These are phyloP conservation scores for Monosporascus sp. DNA, from an alignment of 2,329 filamentous ascomycete species.

Conservation along the genomic window DNA sequence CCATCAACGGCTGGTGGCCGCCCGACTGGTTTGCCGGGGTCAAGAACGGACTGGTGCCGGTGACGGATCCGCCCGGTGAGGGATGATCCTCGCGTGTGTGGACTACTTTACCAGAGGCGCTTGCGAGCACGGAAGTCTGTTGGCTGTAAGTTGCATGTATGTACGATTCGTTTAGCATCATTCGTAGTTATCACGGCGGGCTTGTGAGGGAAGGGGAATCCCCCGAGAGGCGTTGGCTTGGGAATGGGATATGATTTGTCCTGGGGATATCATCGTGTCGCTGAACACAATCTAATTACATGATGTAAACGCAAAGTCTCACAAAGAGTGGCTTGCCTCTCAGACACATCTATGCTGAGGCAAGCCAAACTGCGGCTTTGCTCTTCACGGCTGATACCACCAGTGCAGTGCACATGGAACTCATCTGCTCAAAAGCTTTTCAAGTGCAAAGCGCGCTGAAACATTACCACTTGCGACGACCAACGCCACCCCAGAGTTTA, in stretches of 20 bases:
- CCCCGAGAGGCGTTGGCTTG: not conserved
- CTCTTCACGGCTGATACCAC: not conserved
- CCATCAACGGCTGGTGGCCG: constrained; percentile 35
- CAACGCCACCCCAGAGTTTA: constrained; percentile 17
- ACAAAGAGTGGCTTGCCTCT: not conserved
- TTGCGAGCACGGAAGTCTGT: too few species aligned
- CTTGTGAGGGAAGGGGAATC: too few species aligned
- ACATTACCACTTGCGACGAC: constrained; percentile 10
- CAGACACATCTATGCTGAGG: not conserved
- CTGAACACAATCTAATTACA: not conserved
- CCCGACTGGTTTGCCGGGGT: constrained; percentile 49
- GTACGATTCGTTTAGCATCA: too few species aligned
- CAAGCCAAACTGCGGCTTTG: not conserved
- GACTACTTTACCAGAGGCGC: too few species aligned
- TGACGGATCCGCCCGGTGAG: too few species aligned
- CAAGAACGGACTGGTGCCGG: constrained; percentile 35
- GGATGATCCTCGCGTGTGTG: too few species aligned
- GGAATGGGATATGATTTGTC: not conserved
- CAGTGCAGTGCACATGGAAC: not conserved
- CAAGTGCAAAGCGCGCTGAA: not conserved
- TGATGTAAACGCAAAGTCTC: not conserved
- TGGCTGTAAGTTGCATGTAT: too few species aligned
- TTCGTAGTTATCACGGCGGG: too few species aligned
- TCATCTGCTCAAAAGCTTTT: not conserved
- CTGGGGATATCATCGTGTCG: not conserved